These are phyloP conservation scores for Globisporangium cederbergense DNA, from an alignment of 352 stramenopile genomes.

Conservation along the genomic window DNA sequence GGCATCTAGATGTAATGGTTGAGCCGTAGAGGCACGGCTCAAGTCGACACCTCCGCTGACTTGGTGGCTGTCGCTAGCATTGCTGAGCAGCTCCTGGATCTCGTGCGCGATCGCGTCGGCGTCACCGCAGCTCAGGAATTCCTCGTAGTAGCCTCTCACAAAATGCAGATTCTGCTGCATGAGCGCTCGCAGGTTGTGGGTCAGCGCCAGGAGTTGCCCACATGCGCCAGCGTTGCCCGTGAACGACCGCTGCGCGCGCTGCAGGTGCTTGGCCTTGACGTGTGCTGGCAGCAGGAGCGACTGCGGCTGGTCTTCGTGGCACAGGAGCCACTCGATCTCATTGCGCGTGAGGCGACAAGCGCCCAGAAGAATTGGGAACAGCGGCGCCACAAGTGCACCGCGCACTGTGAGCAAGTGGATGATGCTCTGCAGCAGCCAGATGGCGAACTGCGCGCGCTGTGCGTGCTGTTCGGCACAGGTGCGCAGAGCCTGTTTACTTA, in stretches of 20 bases:
- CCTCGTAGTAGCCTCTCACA: constrained; percentile 36
- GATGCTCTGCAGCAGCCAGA: constrained; percentile 35
- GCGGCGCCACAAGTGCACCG: constrained; percentile 30
- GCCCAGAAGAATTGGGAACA: constrained; percentile 48
- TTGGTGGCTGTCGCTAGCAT: background rate
- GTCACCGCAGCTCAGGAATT: constrained; percentile 40
- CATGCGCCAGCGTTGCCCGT: constrained; percentile 16
- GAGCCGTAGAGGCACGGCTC: background rate
- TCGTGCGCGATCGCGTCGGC: constrained; percentile 43
- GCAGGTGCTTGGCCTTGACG: constrained; percentile 52
- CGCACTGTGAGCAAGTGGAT: constrained; percentile 40
- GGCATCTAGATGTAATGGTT: background rate
- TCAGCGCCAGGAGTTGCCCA: constrained; percentile 22
- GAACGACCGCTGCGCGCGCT: constrained; percentile 26
- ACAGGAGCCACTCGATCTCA: constrained; percentile 55
- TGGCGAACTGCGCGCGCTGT: constrained; percentile 36
- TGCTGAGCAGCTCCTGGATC: constrained; percentile 21
- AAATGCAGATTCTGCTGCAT: constrained; percentile 20
- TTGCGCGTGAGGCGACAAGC: constrained; percentile 28
- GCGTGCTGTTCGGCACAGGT: constrained; percentile 30
- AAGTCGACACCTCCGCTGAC: constrained; percentile 14
- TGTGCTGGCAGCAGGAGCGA: constrained; percentile 34
- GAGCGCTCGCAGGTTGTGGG: constrained; percentile 24
- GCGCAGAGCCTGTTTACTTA: constrained; percentile 49
- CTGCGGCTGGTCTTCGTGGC: constrained; percentile 21